A percentile compares a stretch with the other conserved stretches of the same genome.
These are phyloP conservation scores for Fusarium tupiense DNA, from an alignment of 2,329 filamentous ascomycete genomes.

Conservation along the genomic window DNA sequence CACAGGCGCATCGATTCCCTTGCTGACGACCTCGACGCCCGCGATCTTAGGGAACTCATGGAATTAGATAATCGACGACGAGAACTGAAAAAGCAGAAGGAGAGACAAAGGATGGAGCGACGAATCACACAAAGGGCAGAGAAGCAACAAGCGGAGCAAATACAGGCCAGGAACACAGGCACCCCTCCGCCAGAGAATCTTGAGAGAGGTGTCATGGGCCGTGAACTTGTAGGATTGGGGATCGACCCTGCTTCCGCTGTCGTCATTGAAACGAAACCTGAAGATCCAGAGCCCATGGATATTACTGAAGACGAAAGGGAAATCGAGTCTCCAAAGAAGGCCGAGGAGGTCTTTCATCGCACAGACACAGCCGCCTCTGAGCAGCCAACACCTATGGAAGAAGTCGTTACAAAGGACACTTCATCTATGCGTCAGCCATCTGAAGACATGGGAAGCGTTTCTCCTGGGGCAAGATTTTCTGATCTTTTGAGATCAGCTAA, in stretches of 20 bases:
- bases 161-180: conserved; percentile 62
- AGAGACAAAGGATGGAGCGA: conserved; percentile 73
- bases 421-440: conserved; percentile 30
- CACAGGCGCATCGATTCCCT: conserved; percentile 75
- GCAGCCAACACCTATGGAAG: conserved; percentile 37
- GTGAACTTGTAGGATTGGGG: conserved; percentile 65
- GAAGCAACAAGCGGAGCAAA: conserved; percentile 68
- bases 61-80: conserved; percentile 85
- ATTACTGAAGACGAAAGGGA: conserved; percentile 35
- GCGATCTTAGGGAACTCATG: conserved; percentile 86
- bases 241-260: conserved; percentile 65
- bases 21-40: conserved; percentile 86
- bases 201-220: conserved; percentile 68
- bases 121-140: conserved; percentile 74
- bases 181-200: conserved; percentile 65
- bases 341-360: conserved; percentile 45
- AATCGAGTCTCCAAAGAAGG: conserved; percentile 31
- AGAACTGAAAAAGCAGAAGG: conserved; percentile 75
- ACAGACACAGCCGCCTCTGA: conserved; percentile 42
- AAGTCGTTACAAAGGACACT: conserved; percentile 37
- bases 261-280: conserved; percentile 64
- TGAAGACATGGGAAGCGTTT: conserved; percentile 37
- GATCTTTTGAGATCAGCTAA: conserved; percentile 58
- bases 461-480: conserved; percentile 43
- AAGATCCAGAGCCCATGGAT: conserved; percentile 37